Evolutionary conservation across 768 basidiomycete species (phyloP).

Genomic region (Goffeauzyma gilvescens): DNA sequence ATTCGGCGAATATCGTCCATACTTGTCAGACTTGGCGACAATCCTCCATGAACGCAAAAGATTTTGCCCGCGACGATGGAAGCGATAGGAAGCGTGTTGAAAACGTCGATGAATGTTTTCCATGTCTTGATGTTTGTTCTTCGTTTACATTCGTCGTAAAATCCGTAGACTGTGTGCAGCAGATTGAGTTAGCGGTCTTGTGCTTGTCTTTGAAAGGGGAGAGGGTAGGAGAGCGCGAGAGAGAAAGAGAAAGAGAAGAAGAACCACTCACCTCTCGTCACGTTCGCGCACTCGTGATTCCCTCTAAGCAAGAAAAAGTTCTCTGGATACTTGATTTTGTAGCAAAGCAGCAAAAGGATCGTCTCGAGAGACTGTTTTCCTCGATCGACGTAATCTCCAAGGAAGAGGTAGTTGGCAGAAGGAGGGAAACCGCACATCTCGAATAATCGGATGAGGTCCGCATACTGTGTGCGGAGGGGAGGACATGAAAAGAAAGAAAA

Average conservation of each 20-base stretch:
- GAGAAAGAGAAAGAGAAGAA: too few relatives aligned
- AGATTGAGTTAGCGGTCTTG: too few relatives aligned
- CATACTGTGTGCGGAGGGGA: constrained; percentile 38
- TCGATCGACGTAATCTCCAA: constrained; percentile 96
- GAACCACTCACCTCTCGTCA: constrained; percentile 81
- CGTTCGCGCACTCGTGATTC: constrained; percentile 98
- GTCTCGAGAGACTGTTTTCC: constrained; percentile 98
- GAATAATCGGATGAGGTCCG: constrained; percentile 90
- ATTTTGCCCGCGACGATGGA: constrained; percentile 98
- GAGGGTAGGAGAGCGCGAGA: not conserved
- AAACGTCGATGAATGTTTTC: constrained; percentile 99
- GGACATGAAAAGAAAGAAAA: too few relatives aligned
- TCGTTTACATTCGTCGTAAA: constrained; percentile 99
- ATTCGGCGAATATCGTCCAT: constrained; percentile 99
- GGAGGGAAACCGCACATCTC: constrained; percentile 99
- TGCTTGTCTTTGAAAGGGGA: too few relatives aligned
- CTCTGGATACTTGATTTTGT: constrained; percentile 99
- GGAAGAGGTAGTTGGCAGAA: constrained; percentile 87
- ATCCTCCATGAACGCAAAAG: constrained; percentile 93
- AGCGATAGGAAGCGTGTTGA: constrained; percentile 96
- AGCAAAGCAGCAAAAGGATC: constrained; percentile 84
- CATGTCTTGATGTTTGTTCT: constrained; percentile 98
- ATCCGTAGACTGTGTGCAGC: constrained; percentile 66
- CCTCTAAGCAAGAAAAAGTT: constrained; percentile 96
- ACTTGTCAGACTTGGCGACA: constrained; percentile 41